phyloP scores from a whole-genome alignment of 495 filamentous ascomycete species.

The Apodospora peruviana region DNA sequence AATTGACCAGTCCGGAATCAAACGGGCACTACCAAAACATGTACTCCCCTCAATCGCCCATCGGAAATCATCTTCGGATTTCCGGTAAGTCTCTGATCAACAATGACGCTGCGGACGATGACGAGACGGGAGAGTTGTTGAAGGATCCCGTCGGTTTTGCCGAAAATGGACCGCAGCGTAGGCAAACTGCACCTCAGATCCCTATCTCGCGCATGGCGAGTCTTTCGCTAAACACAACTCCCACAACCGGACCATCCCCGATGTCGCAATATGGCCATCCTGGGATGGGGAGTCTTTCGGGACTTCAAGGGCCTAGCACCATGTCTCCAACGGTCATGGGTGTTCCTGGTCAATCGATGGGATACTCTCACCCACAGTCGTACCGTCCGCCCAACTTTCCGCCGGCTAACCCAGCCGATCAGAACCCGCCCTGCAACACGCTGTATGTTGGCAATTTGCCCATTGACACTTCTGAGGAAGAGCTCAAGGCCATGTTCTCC shows the following conservation, averaged over 20 bases:
- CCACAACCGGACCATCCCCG: slow-evolving; percentile 40
- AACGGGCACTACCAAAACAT: slow-evolving; percentile 62
- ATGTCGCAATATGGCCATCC: slow-evolving; percentile 47
- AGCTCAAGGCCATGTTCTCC: slow-evolving; percentile 90
- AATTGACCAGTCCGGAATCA: slow-evolving; percentile 56
- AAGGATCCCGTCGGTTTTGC: slow-evolving; percentile 83
- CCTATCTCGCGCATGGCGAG: slow-evolving; percentile 65
- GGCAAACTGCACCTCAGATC: slow-evolving; percentile 69
- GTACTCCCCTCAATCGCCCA: slow-evolving; percentile 80
- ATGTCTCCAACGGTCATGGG: slow-evolving; percentile 56
- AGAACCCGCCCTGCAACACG: slow-evolving; percentile 97
- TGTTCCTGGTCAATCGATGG: slow-evolving; percentile 27
- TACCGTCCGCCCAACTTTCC: slow-evolving; percentile 66
- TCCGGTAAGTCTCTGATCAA: slow-evolving; percentile 82
- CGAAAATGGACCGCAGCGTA: slow-evolving; percentile 63
- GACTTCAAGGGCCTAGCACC: slow-evolving; percentile 42
- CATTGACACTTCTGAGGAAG: slow-evolving; percentile 90
- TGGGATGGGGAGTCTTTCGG: slow-evolving; percentile 34
- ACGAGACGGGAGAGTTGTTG: slow-evolving; percentile 78
- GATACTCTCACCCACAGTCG: slow-evolving; percentile 51
- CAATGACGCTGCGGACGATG: slow-evolving; percentile 68
- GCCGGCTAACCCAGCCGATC: slow-evolving; percentile 89
- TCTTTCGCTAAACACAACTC: slow-evolving; percentile 64
- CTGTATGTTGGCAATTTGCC: slow-evolving; percentile 96
- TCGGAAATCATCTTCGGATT: slow-evolving; percentile 69